Base-by-base conservation (phyloP, 129 eudicot genomes). In the Ambrosia trifida region DNA sequence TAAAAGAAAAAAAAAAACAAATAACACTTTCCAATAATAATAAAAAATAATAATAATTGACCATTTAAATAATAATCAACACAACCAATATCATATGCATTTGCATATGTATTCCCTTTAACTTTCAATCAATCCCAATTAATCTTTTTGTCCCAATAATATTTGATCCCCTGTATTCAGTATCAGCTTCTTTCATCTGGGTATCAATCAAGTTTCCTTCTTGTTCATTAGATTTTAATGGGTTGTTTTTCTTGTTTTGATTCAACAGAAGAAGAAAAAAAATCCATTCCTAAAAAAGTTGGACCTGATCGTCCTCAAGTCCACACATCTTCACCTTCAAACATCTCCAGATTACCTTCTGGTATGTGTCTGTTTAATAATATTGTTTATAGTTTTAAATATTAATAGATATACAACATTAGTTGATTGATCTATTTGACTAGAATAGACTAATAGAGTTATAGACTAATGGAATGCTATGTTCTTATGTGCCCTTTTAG, bases 161-260 rank as follows among this genome's bases (percentile, higher is more conserved):
- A 11, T 7, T 24, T n/a, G 8, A 74, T 32, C 62, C 35, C 1
- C 63, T 36, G 2, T 41, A 47, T 46, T 73, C 77, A 47, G 46
- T 54, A 64, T 36, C n/a, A 74, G 41, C n/a, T 36, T 64, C 33
- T 46, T 64, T 30, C 68, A 38, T 64, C 79, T 43, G 67, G 38
- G 72, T 75, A n/a, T 75, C 28, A 53, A 41, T 75, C 57, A 31
- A 75, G 66, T 41, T 65, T 31, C 11, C 30, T 51, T 66, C 12
- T 46, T 59, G 61, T n/a, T 57, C 57, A 43, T 60, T 59, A 24
- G 28, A 24, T 24, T 24, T 24, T 24, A 24, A 24, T 89, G 96
- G 98, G 98, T 72, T 92, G 96, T 68, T 92, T 92, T 82, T 84
- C 95, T n/a, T 89, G 98, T 70, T 92, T 89, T 72, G 98, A 92